Percentiles rank a stretch among this genome's conserved stretches.
phyloP scores from a whole-genome alignment of 2,329 filamentous ascomycete genomes.

The Cytospora piceicola region DNA sequence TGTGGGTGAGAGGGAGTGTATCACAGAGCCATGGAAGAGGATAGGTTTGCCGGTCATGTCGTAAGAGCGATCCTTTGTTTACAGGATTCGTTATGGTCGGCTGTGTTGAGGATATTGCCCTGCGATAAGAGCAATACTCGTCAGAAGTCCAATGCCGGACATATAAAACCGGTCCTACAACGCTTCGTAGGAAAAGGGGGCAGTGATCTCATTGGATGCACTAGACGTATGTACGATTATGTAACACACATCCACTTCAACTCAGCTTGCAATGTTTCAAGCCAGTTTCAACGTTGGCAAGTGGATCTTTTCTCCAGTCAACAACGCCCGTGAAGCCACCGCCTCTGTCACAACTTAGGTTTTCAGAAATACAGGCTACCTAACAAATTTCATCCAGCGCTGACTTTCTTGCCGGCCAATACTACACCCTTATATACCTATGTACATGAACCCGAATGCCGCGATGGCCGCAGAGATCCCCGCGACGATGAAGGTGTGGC shows the following conservation, averaged over 20 bases:
- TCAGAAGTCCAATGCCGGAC: too few relatives aligned
- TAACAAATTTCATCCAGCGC: too few relatives aligned
- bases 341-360: too few relatives aligned
- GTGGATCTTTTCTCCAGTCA: too few relatives aligned
- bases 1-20: constrained; percentile 21
- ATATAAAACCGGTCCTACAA: too few relatives aligned
- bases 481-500: constrained; percentile 39
- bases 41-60: constrained; percentile 4
- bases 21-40: constrained; percentile 23
- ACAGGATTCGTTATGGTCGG: background rate
- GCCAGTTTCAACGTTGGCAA: too few relatives aligned
- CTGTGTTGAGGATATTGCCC: background rate
- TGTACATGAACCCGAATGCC: background rate
- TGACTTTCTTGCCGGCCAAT: too few relatives aligned
- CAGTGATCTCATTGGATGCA: background rate
- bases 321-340: too few relatives aligned
- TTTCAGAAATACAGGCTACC: too few relatives aligned
- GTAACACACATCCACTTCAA: background rate
- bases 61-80: background rate
- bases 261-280: too few relatives aligned
- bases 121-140: too few relatives aligned
- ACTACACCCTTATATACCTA: background rate
- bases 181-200: background rate
- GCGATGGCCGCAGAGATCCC: constrained; percentile 27
- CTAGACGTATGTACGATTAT: background rate